Percentiles rank a stretch among this genome's conserved stretches.
phyloP scores from a whole-genome alignment of 108 stramenopile genomes.

The Nitzschia putrida region DNA sequence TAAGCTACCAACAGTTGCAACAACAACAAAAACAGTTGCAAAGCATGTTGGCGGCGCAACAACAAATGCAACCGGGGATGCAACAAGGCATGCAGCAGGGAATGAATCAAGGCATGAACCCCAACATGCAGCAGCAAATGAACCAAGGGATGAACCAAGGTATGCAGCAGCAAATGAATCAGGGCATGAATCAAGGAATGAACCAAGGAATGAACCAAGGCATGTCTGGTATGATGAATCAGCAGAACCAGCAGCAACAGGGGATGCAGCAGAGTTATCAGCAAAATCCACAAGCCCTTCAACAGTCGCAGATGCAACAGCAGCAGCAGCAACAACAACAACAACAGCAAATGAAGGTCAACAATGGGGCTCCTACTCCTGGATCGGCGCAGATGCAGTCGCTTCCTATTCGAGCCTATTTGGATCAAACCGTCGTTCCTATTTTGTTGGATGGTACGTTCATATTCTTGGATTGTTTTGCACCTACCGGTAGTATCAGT shows the following conservation, averaged over 20 bases:
- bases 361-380: conserved; percentile 10
- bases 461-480: too few species aligned
- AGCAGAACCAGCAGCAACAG: conserved; percentile 18
- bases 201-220: background rate
- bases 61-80: conserved; percentile 8
- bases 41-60: conserved; percentile 8
- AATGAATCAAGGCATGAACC: conserved; percentile 3
- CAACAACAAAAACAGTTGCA: conserved; percentile 23
- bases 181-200: background rate
- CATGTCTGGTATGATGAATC: conserved; percentile 6
- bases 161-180: conserved; percentile 10
- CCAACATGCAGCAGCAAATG: conserved; percentile 20
- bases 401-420: conserved; percentile 97
- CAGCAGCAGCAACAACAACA: conserved; percentile 34
- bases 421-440: conserved; percentile 99
- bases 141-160: conserved; percentile 6
- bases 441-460: conserved; percentile 90
- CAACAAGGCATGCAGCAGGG: background rate
- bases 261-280: conserved; percentile 9
- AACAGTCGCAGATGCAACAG: conserved; percentile 12
- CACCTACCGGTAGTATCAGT: too few species aligned
- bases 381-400: conserved; percentile 60
- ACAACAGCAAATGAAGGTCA: conserved; percentile 10
- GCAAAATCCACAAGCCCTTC: conserved; percentile 12
- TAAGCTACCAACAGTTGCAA: conserved; percentile 9